Conservation (phyloP, 768 basidiomycete species). For the Boletus subparvulus region DNA sequence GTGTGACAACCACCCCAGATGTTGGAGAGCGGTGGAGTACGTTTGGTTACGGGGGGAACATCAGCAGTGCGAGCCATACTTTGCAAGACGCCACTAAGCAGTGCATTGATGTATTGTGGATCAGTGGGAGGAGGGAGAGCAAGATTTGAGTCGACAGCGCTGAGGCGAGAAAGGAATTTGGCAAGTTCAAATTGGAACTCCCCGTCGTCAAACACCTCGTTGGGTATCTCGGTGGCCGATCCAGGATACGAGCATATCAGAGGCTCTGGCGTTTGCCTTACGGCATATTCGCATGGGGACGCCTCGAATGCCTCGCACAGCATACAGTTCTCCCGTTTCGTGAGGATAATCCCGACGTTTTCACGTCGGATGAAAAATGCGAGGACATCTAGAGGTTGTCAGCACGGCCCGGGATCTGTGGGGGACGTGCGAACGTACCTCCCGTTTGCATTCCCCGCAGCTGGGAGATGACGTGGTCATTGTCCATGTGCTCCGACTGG, state of each 20-base stretch:
- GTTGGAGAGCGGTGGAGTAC: background rate
- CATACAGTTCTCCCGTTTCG: conserved; percentile 20
- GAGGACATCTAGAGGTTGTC: conserved; percentile 30
- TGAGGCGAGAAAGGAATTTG: no score
- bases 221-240: conserved; percentile 36
- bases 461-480: background rate
- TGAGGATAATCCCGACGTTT: conserved; percentile 29
- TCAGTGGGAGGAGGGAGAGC: no score
- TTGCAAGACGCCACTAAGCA: no score
- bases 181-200: background rate
- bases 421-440: background rate
- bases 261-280: no score
- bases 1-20: no score
- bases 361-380: conserved; percentile 32
- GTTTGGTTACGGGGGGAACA: conserved; percentile 20
- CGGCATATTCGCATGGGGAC: conserved; percentile 24
- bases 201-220: conserved; percentile 1
- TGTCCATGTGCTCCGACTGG: background rate
- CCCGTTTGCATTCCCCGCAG: background rate
- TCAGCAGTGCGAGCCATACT: background rate
- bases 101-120: no score
- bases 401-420: background rate
- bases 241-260: conserved; percentile 37
- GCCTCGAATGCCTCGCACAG: conserved; percentile 45
- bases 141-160: no score